Base-by-base conservation (phyloP, 2,329 filamentous ascomycete species). In the Zopfia rhizophila region DNA sequence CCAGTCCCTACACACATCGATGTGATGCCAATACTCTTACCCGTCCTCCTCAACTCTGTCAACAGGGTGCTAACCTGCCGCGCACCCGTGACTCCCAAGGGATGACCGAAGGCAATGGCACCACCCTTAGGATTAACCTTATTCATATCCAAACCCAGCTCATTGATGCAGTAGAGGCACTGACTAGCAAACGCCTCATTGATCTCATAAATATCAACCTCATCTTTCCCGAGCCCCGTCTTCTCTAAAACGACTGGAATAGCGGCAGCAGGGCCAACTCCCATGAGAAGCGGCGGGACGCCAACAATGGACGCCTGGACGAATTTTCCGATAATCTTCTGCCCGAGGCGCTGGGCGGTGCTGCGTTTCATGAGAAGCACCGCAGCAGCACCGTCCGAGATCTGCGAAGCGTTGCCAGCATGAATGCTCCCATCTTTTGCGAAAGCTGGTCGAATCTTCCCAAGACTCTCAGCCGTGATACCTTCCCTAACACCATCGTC, bases 61-160 rank as follows among this genome's bases (percentile, higher is more conserved):
- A 97, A 78, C 64, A 97, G 76, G 8, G 94, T 97, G 67, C 89
- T 91, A 35, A 99, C 90, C 78, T 97, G 94, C 68, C 94, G 83
- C 7, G 93, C 91, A 39, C 94, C 94, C 0, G 94, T 97, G 77
- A 91, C 96, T 45, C 94, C 94, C 13, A 97, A 81, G 1, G 94
- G 94, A 76, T 97, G 94, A 8, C 94, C 91, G 69, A 97, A 96
- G 8, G 93, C 93, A 72, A 97, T 97, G 23, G 92, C 92, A 54
- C 93, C 93, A 57, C 93, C 94, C 82, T 97, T 96, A 63, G 93
- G 93, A 79, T 97, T 97, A 69, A 99, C 86, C 83, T 97, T 97
- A 57, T 90, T 87, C 51, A 81, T 69, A 40, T 91, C 89, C 19
- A 99, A 76, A 31, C 87, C 88, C 16, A 99, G 83, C 79, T 97